Base-by-base conservation (phyloP, 257 asterid species). In the Agastache rugosa region DNA sequence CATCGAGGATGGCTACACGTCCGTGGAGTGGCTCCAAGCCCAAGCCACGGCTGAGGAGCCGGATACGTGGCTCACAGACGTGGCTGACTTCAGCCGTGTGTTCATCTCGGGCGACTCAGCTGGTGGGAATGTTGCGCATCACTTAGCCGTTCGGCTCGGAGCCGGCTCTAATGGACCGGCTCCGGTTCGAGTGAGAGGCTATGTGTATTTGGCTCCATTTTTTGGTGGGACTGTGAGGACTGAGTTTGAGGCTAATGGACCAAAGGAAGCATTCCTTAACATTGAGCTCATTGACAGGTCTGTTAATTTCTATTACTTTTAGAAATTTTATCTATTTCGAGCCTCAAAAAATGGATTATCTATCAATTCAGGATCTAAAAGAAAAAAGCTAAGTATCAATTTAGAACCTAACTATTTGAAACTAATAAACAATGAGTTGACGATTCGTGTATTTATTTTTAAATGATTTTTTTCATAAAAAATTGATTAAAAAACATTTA, bases 51-150 rank as follows among this genome's bases (percentile, higher is more conserved):
- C 85, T 0, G 77, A 72, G 29, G 85, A 83, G 71, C 83, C 83
- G 27, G 92, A 90, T 60, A 37, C 42, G 11, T 90, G 96, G 96
- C 85, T 90, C 11, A 25, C 79, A 0, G 88, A 85, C 3, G 88
- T 78, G 41, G 90, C 84, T 22, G 91, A 85, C 67, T 86, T 91
- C 17, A 48, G 83, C 29, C 78, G 84, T 0, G 92, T 89, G 14
- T 87, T 86, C 34, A 79, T 91, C 39, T 83, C 90, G 0, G 94
- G 97, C 2, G 96, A 89, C 72, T 91, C 97, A 0, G 91, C 97
- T 42, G 97, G 97, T 16, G 96, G 96, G 64, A 91, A 86, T 42
- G 75, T 89, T 6, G 92, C 96, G 1, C 94, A 89, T 78, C 71
- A 89, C 77, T 72, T 91, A 82, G 93, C 93, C 0, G 87, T 87